Conservation (phyloP, 2,329 filamentous ascomycete genomes). For the Fusarium bulbicola region DNA sequence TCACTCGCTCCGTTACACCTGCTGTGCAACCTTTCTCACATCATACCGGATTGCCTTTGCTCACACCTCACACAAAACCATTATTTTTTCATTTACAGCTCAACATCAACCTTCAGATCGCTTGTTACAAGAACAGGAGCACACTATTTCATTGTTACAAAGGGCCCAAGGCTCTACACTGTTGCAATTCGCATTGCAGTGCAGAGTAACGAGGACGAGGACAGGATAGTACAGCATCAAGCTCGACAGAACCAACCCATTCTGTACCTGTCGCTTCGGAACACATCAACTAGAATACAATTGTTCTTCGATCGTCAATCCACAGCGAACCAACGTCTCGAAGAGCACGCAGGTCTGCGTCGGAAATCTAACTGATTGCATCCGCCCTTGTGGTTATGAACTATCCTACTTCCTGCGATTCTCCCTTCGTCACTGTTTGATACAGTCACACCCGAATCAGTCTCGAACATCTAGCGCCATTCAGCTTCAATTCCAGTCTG, state of each 20-base stretch:
- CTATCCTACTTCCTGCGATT: neutral
- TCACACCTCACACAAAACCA: conserved; percentile 32
- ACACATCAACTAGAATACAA: neutral
- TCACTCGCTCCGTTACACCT: conserved; percentile 34
- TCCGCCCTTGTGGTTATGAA: conserved; percentile 24
- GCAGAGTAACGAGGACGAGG: neutral
- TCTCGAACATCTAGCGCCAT: conserved; percentile 13
- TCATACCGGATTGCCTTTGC: conserved; percentile 2
- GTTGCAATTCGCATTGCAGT: conserved; percentile 5
- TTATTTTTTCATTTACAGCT: conserved; percentile 24
- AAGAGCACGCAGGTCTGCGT: neutral
- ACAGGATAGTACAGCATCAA: conserved; percentile 5
- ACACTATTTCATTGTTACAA: conserved; percentile 23
- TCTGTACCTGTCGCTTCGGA: neutral
- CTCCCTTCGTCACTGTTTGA: conserved; percentile 28
- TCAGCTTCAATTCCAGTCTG: conserved; percentile 18
- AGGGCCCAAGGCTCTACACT: neutral
- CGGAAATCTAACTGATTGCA: neutral
- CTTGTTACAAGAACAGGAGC: conserved; percentile 13
- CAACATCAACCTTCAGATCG: conserved; percentile 10
- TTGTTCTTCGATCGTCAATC: neutral
- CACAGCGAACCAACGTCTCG: neutral
- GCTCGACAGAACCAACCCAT: neutral
- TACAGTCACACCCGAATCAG: conserved; percentile 33
- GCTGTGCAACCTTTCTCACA: conserved; percentile 24